These are phyloP conservation scores for Tylopilus plumbeoviolaceoides DNA, from an alignment of 768 basidiomycete genomes.

Conservation along the genomic window DNA sequence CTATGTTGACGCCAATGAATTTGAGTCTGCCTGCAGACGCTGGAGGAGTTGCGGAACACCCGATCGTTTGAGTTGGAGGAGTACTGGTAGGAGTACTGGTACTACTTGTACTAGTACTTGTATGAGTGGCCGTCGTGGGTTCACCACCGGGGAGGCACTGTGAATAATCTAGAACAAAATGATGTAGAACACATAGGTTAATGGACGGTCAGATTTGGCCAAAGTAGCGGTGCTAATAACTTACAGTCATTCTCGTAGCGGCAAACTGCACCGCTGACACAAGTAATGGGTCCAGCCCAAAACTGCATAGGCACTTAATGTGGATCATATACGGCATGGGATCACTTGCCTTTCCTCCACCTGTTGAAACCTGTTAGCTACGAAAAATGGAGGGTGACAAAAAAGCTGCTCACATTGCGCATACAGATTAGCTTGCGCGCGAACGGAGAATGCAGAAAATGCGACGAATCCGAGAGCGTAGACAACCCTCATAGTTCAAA, in stretches of 20 bases:
- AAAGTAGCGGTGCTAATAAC: background rate
- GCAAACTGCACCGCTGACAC: conserved; percentile 7
- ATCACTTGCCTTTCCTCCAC: conserved; percentile 6
- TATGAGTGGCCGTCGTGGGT: background rate
- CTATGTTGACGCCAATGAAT: conserved; percentile 12
- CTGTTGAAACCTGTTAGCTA: conserved; percentile 1
- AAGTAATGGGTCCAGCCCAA: conserved; percentile 10
- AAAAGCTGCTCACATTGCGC: conserved; percentile 5
- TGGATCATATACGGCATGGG: background rate
- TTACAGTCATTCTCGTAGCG: conserved; percentile 4
- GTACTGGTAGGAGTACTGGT: background rate
- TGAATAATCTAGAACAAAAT: conserved; percentile 3
- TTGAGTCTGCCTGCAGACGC: conserved; percentile 7
- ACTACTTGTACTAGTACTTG: no score
- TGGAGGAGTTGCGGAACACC: background rate
- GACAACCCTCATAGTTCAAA: conserved; percentile 1
- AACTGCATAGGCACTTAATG: background rate
- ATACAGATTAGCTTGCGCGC: conserved; percentile 9
- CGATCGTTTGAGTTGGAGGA: background rate
- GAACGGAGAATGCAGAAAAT: conserved; percentile 1
- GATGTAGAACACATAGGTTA: background rate
- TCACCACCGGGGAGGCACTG: conserved; percentile 4
- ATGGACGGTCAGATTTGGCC: background rate
- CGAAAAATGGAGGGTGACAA: background rate
- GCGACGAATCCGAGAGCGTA: conserved; percentile 1